Base-by-base conservation (phyloP, 2,329 filamentous ascomycete species). In the Chaetomium globosum region DNA sequence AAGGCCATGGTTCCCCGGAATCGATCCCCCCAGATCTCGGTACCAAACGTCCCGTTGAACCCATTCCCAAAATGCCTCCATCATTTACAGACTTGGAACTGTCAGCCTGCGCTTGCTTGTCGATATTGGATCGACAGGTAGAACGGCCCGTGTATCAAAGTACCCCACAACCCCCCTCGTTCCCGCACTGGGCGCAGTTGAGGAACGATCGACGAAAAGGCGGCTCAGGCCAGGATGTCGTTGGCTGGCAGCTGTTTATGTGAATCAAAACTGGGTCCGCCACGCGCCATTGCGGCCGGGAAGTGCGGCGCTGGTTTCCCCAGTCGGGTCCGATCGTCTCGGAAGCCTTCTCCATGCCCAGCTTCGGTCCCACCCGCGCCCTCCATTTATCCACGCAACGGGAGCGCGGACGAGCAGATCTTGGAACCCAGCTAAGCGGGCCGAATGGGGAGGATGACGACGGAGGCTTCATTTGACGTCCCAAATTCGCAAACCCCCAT, bases 91-190 rank as follows among this genome's bases (percentile, higher is more conserved):
- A 52, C 55, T 13, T 28, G 19, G n/a, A 13, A 8, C 21, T 16
- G 12, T n/a, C 36, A 52, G 3, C 12, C 19, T 52, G 33, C 43
- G 61, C 61, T 59, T 62, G 19, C 51, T 23, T 12, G 19, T 28
- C 8, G 36, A 66, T 66, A 66, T 64, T 61, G 61, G 56, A 64
- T 66, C 65, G 61, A 58, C 65, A 63, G 65, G 60, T 61, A 51
- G 21, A 48, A 48, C 61, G 61, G 65, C 61, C 61, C 65, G 65
- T 36, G 33, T 19, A 61, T 36, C 31, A 51, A 13, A 43, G 16
- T 43, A 43, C 28, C 13, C 28, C 43, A 52, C 36, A 30, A 43
- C 23, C 52, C 43, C 39, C 53, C 33, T n/a, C 43, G 4, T 28
- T 19, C 56, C 28, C 33, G 46, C 5, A 5, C 13, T 33, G 3